Evolutionary conservation across 768 basidiomycete species (phyloP).

Genomic region (Suillus discolor): DNA sequence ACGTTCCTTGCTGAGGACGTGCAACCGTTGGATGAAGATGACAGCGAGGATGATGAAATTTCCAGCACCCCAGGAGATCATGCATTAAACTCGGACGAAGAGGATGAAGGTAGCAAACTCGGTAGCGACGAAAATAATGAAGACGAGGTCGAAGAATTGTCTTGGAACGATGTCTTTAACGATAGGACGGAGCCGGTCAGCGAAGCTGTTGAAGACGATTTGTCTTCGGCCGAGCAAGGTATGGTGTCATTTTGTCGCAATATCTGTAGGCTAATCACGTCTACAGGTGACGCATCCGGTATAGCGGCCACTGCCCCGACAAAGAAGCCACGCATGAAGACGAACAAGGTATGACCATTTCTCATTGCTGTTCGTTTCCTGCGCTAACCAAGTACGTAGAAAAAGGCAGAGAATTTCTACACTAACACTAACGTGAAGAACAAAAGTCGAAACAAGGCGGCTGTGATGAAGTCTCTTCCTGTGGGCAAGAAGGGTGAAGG

Average conservation of each 20-base stretch:
- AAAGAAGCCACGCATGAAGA: slow-evolving; percentile 83
- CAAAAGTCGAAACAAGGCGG: slow-evolving; percentile 70
- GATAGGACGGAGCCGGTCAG: slow-evolving; percentile 41
- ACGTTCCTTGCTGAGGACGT: slow-evolving; percentile 85
- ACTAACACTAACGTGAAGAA: slow-evolving; percentile 84
- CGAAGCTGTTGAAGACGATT: slow-evolving; percentile 17
- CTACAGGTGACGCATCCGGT: slow-evolving; percentile 34
- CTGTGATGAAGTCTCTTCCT: slow-evolving; percentile 58
- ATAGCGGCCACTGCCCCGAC: slow-evolving; percentile 35
- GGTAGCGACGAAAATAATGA: slow-evolving; percentile 44
- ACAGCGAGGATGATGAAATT: slow-evolving; percentile 31
- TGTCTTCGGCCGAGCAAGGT: slow-evolving; percentile 20
- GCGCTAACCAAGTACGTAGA: slow-evolving; percentile 45
- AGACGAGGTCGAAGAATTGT: slow-evolving; percentile 54
- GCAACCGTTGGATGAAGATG: slow-evolving; percentile 59
- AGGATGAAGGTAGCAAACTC: slow-evolving; percentile 37
- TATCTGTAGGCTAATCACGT: slow-evolving; percentile 13
- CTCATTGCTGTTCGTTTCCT: slow-evolving; percentile 1
- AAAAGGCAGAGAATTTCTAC: slow-evolving; percentile 90
- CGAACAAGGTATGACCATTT: slow-evolving; percentile 70
- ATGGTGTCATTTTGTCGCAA: slow-evolving; percentile 14
- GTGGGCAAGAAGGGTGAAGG: slow-evolving; percentile 51
- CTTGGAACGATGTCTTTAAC: slow-evolving; percentile 88
- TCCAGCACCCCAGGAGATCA: neutral
- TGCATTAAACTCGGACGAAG: slow-evolving; percentile 19